A percentile compares a stretch with the other conserved stretches of the same genome.
These are phyloP conservation scores for Aphanomyces euteiches DNA, from an alignment of 352 stramenopile species.

Conservation along the genomic window DNA sequence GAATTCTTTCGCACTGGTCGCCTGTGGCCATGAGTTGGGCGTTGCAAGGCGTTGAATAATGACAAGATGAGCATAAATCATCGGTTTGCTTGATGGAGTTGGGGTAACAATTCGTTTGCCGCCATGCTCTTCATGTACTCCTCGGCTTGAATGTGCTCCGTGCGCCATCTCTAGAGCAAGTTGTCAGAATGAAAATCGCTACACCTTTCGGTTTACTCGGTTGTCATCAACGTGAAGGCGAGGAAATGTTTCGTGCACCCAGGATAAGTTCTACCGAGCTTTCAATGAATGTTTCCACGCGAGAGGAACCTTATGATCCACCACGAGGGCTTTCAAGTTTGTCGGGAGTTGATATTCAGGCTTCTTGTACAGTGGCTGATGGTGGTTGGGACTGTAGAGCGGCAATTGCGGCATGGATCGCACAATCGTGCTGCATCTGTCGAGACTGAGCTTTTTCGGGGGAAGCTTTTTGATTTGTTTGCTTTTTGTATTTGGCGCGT, in stretches of 20 bases:
- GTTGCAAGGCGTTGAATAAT: no score
- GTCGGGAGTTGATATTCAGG: constrained; percentile 1
- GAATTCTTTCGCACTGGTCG: no score
- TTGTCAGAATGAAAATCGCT: not conserved
- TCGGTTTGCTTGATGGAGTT: not conserved
- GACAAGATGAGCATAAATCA: no score
- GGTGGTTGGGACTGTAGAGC: constrained; percentile 3
- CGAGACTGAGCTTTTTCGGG: constrained; percentile 13
- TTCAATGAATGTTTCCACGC: not conserved
- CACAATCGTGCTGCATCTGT: constrained; percentile 28
- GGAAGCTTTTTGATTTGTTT: not conserved
- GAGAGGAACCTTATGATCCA: not conserved
- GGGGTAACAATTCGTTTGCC: not conserved
- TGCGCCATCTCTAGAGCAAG: not conserved
- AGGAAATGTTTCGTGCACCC: constrained; percentile 22
- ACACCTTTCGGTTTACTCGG: not conserved
- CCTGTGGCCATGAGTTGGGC: no score
- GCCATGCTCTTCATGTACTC: not conserved
- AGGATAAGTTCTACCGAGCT: constrained; percentile 18
- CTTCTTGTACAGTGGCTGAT: constrained; percentile 14
- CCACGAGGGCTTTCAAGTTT: not conserved
- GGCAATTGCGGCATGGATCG: constrained; percentile 17
- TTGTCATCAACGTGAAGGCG: not conserved
- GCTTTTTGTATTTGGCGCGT: not conserved
- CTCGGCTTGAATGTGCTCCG: not conserved